Conservation (phyloP, 495 filamentous ascomycete genomes). For the Lepraria neglecta region DNA sequence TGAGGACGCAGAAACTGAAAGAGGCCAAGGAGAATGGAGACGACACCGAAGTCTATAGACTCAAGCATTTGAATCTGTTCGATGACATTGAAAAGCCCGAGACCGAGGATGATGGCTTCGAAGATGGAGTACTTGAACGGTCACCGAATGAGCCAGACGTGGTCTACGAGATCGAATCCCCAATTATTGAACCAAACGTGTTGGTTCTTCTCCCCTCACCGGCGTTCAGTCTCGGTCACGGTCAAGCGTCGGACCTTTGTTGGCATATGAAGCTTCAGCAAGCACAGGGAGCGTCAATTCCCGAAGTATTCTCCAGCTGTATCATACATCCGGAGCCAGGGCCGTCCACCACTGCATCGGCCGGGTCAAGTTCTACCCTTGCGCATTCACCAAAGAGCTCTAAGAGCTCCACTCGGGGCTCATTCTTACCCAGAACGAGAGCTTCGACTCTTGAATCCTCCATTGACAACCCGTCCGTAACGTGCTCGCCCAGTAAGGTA, state of each 20-base stretch:
- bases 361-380: neutral
- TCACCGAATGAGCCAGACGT: neutral
- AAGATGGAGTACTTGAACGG: neutral
- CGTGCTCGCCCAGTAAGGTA: neutral
- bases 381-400: neutral
- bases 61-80: slow-evolving; percentile 1
- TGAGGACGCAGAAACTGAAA: slow-evolving; percentile 2
- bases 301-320: neutral
- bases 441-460: neutral
- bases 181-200: neutral
- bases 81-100: slow-evolving; percentile 1
- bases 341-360: neutral
- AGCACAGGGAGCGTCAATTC: neutral
- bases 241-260: neutral
- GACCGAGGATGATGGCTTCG: neutral
- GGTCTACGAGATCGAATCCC: neutral
- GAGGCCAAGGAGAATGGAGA: slow-evolving; percentile 5
- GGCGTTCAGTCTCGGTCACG: neutral
- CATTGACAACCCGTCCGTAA: neutral
- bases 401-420: neutral
- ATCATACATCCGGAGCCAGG: neutral
- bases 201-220: neutral
- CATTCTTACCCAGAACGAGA: neutral
- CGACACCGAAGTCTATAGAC: neutral
- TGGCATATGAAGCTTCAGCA: slow-evolving; percentile 7